Conservation (phyloP, 371 early-diverging fungal genomes). For the Lichtheimia ramosa region DNA sequence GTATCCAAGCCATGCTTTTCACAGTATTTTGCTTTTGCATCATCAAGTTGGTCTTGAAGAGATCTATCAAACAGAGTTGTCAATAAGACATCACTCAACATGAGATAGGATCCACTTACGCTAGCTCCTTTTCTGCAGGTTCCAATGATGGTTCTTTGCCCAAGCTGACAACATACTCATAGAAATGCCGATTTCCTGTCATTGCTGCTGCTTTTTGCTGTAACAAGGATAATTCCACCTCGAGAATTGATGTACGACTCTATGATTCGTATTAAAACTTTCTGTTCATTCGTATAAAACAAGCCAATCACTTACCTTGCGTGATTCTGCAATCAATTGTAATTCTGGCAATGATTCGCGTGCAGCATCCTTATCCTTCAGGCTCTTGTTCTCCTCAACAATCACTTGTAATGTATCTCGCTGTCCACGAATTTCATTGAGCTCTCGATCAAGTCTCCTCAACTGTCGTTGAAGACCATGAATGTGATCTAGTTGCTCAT, state of each 20-base stretch:
- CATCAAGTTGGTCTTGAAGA: not conserved
- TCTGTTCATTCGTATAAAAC: not conserved
- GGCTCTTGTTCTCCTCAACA: conserved; percentile 70
- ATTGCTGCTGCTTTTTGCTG: conserved; percentile 17
- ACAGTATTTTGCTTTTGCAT: not conserved
- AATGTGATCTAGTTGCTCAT: conserved; percentile 24
- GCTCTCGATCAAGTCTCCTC: conserved; percentile 70
- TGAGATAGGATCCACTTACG: conserved; percentile 1
- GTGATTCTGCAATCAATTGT: conserved; percentile 48
- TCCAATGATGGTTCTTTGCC: not conserved
- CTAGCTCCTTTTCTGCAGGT: conserved; percentile 6
- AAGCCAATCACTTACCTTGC: conserved; percentile 15
- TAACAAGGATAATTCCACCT: conserved; percentile 14
- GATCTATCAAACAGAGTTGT: not conserved
- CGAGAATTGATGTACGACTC: conserved; percentile 17
- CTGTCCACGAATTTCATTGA: conserved; percentile 74
- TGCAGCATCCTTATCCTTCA: conserved; percentile 65
- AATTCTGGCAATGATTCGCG: conserved; percentile 17
- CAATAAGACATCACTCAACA: too few relatives aligned
- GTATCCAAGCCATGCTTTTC: not conserved
- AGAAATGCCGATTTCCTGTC: conserved; percentile 13
- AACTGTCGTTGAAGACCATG: conserved; percentile 63
- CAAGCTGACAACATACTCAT: conserved; percentile 3
- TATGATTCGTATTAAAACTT: too few relatives aligned
- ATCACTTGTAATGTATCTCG: conserved; percentile 78